phyloP scores from a whole-genome alignment of 2,329 filamentous ascomycete genomes.

The Penicillium capsulatum region DNA sequence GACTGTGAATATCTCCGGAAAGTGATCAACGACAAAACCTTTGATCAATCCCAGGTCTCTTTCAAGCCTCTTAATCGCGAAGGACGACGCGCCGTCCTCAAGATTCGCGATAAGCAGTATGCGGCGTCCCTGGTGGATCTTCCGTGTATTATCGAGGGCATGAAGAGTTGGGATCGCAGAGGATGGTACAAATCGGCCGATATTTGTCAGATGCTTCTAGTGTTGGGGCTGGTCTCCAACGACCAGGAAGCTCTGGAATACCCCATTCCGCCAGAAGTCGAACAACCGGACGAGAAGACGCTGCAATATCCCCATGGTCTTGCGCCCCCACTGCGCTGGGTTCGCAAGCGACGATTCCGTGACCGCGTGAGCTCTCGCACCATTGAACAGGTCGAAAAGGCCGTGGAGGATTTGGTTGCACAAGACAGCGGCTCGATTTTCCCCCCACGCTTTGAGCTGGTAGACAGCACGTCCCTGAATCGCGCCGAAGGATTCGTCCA shows the following conservation, averaged over 20 bases:
- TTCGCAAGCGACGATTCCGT: conserved; percentile 74
- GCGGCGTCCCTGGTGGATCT: conserved; percentile 77
- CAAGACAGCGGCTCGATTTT: conserved; percentile 61
- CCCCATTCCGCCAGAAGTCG: conserved; percentile 68
- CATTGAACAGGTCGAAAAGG: conserved; percentile 77
- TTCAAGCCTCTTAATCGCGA: conserved; percentile 71
- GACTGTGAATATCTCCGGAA: conserved; percentile 79
- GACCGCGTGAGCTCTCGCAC: conserved; percentile 78
- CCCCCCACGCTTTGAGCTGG: conserved; percentile 59
- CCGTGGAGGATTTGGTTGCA: conserved; percentile 68
- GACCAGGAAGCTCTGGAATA: conserved; percentile 63
- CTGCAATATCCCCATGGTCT: conserved; percentile 80
- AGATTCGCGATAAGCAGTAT: conserved; percentile 65
- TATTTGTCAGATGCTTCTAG: conserved; percentile 82
- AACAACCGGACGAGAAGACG: conserved; percentile 51
- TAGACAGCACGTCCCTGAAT: conserved; percentile 51
- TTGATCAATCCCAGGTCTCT: conserved; percentile 74
- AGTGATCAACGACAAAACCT: conserved; percentile 69
- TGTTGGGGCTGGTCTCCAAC: conserved; percentile 63
- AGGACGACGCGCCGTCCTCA: conserved; percentile 67
- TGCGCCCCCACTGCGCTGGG: conserved; percentile 83
- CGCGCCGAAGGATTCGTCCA: conserved; percentile 40
- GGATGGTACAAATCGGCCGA: conserved; percentile 86
- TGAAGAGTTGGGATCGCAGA: conserved; percentile 91
- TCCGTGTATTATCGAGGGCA: conserved; percentile 80